These are phyloP conservation scores for Neurospora pannonica DNA, from an alignment of 495 filamentous ascomycete genomes.

Conservation along the genomic window DNA sequence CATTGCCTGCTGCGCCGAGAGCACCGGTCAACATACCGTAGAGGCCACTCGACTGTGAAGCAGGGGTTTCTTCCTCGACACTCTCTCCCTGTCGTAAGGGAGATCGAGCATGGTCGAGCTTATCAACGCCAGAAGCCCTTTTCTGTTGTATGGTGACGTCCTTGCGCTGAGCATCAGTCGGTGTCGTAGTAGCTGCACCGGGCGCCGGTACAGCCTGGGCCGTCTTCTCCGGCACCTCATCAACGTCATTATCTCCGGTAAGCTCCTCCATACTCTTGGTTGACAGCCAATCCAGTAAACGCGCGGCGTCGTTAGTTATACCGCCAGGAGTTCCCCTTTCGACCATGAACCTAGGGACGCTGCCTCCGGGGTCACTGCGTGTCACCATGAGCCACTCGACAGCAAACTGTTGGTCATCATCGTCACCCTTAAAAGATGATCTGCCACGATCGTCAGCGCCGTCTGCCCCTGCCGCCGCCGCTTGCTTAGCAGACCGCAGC, in stretches of 20 bases:
- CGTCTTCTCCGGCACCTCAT: conserved; percentile 6
- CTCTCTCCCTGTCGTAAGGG: background rate
- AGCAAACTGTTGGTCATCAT: conserved; percentile 26
- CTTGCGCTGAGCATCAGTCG: background rate
- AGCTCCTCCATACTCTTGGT: conserved; percentile 36
- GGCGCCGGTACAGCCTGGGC: background rate
- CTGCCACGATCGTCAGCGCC: conserved; percentile 3
- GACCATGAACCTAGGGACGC: conserved; percentile 87
- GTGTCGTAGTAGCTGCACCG: background rate
- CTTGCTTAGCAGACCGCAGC: conserved; percentile 19
- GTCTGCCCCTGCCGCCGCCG: background rate
- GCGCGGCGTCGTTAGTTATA: conserved; percentile 71
- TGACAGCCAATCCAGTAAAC: conserved; percentile 80
- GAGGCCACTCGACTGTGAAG: conserved; percentile 39
- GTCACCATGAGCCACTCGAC: conserved; percentile 98
- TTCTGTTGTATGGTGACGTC: background rate
- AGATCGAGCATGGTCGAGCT: conserved; percentile 11
- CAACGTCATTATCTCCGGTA: background rate
- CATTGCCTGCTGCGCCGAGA: conserved; percentile 32
- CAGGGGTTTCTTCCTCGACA: conserved; percentile 21
- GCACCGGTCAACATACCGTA: conserved; percentile 42
- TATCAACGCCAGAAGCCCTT: conserved; percentile 16
- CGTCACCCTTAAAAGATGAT: background rate
- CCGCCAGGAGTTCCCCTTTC: conserved; percentile 82
- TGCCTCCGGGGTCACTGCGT: conserved; percentile 86